These are phyloP conservation scores for Jaltomata sinuosa DNA, from an alignment of 257 asterid genomes.

Conservation along the genomic window DNA sequence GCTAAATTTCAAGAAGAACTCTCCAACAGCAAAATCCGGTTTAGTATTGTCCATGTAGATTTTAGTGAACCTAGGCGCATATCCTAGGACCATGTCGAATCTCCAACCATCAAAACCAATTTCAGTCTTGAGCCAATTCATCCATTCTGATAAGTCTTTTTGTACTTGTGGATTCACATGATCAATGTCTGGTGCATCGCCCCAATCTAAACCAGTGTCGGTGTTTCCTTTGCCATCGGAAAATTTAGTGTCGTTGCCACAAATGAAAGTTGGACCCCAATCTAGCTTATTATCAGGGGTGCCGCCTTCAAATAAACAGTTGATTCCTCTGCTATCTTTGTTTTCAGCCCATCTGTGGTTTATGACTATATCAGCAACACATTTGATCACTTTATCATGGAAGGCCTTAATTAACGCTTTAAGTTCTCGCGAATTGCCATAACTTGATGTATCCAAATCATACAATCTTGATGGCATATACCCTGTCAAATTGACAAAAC, in stretches of 20 bases:
- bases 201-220: slow-evolving; percentile 48
- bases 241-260: slow-evolving; percentile 40
- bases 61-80: slow-evolving; percentile 35
- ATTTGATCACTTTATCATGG: slow-evolving; percentile 44
- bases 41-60: slow-evolving; percentile 43
- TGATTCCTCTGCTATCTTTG: slow-evolving; percentile 48
- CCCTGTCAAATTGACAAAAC: slow-evolving; percentile 26
- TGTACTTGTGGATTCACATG: slow-evolving; percentile 60
- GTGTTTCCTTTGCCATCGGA: slow-evolving; percentile 63
- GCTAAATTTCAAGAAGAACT: slow-evolving; percentile 32
- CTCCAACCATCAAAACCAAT: slow-evolving; percentile 76
- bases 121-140: slow-evolving; percentile 72
- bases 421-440: slow-evolving; percentile 45
- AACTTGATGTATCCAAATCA: slow-evolving; percentile 69
- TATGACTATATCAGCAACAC: slow-evolving; percentile 69
- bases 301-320: slow-evolving; percentile 72
- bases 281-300: slow-evolving; percentile 66
- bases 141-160: slow-evolving; percentile 63
- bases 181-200: slow-evolving; percentile 60
- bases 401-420: slow-evolving; percentile 28
- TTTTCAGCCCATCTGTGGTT: slow-evolving; percentile 70
- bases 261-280: slow-evolving; percentile 72
- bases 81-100: slow-evolving; percentile 60
- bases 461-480: slow-evolving; percentile 72
- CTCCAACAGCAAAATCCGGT: slow-evolving; percentile 79